phyloP scores from a whole-genome alignment of 1,284 basidiomycete genomes.

The Amylostereum chailletii region DNA sequence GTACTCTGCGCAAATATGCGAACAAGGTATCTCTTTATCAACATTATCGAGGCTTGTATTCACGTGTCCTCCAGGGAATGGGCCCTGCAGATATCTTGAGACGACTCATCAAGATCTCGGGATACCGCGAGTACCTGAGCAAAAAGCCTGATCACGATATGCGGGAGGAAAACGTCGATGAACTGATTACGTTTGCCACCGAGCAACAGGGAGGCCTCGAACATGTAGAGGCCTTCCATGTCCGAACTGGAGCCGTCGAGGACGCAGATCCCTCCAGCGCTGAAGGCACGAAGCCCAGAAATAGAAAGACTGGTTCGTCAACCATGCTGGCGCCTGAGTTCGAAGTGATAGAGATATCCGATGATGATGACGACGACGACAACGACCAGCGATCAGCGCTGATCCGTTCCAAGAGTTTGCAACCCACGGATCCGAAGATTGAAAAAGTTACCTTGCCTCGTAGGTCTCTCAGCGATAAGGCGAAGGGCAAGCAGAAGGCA shows the following conservation, averaged over 20 bases:
- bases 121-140: not conserved
- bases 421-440: no score
- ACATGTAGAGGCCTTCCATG: not conserved
- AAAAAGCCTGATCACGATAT: not conserved
- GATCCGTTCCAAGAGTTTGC: no score
- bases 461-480: not conserved
- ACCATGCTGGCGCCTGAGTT: not conserved
- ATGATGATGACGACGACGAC: no score
- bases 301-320: not conserved
- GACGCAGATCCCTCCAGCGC: not conserved
- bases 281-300: not conserved
- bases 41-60: not conserved
- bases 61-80: not conserved
- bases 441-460: not conserved
- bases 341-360: not conserved
- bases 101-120: not conserved
- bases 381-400: no score
- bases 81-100: not conserved
- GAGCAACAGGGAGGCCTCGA: not conserved
- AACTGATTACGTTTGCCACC: not conserved
- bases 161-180: not conserved
- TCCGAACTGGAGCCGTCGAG: not conserved
- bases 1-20: constrained; percentile 47
- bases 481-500: not conserved
- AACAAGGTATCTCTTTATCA: constrained; percentile 32